Evolutionary conservation across 129 eudicot genomes (phyloP).

Genomic region (Oenanthe sinensis): DNA sequence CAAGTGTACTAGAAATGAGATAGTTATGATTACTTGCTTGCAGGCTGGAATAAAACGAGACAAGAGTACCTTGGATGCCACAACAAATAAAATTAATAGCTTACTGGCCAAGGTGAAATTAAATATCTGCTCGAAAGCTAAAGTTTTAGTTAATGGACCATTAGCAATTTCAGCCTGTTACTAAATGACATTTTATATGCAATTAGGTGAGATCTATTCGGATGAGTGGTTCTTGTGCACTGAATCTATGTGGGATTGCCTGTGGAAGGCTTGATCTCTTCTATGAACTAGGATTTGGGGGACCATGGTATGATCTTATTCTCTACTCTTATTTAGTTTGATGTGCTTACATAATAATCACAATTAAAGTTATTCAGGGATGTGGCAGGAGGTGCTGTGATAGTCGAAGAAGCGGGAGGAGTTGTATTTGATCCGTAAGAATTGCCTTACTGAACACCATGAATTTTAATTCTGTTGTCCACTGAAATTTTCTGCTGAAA

Average conservation of each 20-base stretch:
- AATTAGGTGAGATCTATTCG: constrained; percentile 92
- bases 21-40: constrained; percentile 11
- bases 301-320: constrained; percentile 65
- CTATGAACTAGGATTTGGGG: constrained; percentile 82
- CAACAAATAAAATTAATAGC: constrained; percentile 74
- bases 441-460: neutral
- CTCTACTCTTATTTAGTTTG: neutral
- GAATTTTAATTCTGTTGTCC: neutral
- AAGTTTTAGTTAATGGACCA: constrained; percentile 3
- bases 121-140: neutral
- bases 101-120: constrained; percentile 78
- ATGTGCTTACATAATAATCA: constrained; percentile 10
- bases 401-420: constrained; percentile 95
- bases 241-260: constrained; percentile 89
- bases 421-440: constrained; percentile 85
- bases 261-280: constrained; percentile 86
- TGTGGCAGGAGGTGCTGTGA: constrained; percentile 90
- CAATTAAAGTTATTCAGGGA: constrained; percentile 49
- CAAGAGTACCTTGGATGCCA: constrained; percentile 54
- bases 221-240: constrained; percentile 97
- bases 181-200: constrained; percentile 2
- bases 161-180: neutral
- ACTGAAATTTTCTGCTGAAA: neutral
- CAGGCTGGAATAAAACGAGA: constrained; percentile 89
- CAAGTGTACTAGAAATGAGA: neutral